Base-by-base conservation (phyloP, 2,329 filamentous ascomycete genomes). In the Penicillium occitanis region DNA sequence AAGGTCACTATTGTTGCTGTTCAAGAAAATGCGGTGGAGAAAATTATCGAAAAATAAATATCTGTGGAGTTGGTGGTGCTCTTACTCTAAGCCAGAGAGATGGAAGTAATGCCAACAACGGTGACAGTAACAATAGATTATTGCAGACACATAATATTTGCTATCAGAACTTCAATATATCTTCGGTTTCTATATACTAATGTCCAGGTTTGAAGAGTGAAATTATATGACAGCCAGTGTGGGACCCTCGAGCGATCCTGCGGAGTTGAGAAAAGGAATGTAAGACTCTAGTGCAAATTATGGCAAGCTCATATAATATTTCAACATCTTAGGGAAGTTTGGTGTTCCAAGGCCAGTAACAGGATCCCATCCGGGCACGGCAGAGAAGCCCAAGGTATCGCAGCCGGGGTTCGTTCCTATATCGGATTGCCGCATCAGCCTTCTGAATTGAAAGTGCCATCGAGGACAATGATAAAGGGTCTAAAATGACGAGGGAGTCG, bases 341-440 rank as follows among this genome's bases (percentile, higher is more conserved):
- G 74, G 76, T 19, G 74, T 75, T 19, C 75, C 75, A 51, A 77
- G 65, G 8, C 75, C 73, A 7, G 75, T 73, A 6, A 70, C 73
- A 0, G 73, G 74, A 63, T 75, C 74, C 74, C 74, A 76, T 71
- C 71, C 73, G 72, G 63, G 55, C 2, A 61, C 63, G 28, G 63
- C 57, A 25, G 63, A 65, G 28, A 65, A 65, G 11, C 63, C 63
- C 46, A 22, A 6, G 1, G 63, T 65, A 19, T 61, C 33, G 37
- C 63, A 65, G 5, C 63, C 63, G n/a, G 63, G 63, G 28, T 65
- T 65, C 19, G 63, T 65, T 46, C 62, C 62, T 66, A 48, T 19
- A 37, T 33, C 6, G 17, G 50, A 30, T 53, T 53, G 28, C 33
- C 17, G 17, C 17, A n/a, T 53, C 28, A 53, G 50, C 28, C 14